Evolutionary conservation across 1,284 basidiomycete genomes (phyloP).

Genomic region (Apiotrichum sp.): DNA sequence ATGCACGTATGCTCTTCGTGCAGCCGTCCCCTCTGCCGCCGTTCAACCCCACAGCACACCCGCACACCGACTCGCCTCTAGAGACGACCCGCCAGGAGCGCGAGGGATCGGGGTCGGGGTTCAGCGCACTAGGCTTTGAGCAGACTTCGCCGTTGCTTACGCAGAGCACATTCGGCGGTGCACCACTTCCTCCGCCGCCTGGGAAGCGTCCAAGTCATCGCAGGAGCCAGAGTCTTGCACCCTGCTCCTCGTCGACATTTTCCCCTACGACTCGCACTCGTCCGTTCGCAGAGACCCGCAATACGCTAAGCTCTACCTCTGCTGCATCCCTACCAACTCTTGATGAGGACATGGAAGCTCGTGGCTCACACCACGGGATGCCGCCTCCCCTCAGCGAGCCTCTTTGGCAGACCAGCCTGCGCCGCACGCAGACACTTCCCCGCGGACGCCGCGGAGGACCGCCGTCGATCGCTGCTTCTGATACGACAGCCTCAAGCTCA

Average conservation of each 20-base stretch:
- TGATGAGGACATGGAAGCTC: constrained; percentile 2
- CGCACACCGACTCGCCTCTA: constrained; percentile 9
- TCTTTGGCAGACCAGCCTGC: background rate
- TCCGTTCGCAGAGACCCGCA: background rate
- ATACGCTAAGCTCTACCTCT: background rate
- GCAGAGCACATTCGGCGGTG: background rate
- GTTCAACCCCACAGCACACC: constrained; percentile 2
- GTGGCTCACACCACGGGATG: no score
- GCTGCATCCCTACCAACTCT: constrained; percentile 5
- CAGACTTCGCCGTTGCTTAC: background rate
- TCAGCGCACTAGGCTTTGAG: background rate
- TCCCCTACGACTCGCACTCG: background rate
- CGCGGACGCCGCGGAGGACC: background rate
- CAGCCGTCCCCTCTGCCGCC: constrained; percentile 1
- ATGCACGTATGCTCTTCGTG: background rate
- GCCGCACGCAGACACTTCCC: background rate
- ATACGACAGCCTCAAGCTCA: background rate
- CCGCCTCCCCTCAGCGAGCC: background rate
- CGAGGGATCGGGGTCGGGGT: background rate
- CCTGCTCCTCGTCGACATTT: background rate
- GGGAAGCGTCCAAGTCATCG: background rate
- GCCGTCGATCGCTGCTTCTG: background rate
- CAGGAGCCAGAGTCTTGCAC: constrained; percentile 1
- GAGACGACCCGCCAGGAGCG: background rate
- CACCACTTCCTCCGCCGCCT: background rate